Percentiles rank a stretch among this genome's conserved stretches.
Evolutionary conservation across 2,329 filamentous ascomycete species (phyloP).

Genomic region (Didymella segeticola): DNA sequence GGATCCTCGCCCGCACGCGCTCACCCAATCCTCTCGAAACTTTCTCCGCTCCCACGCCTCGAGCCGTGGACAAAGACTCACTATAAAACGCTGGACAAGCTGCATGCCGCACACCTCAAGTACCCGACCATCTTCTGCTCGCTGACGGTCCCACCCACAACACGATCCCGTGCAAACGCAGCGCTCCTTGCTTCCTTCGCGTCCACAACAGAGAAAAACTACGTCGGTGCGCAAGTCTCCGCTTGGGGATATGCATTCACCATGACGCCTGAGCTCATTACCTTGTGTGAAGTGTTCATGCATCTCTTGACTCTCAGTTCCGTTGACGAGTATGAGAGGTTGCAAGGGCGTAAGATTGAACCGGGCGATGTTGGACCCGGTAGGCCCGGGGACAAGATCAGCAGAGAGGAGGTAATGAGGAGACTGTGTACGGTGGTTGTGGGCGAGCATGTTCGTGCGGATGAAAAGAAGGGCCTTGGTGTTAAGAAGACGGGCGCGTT

Average conservation of each 20-base stretch:
- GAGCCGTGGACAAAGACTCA: conserved; percentile 52
- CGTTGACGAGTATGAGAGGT: conserved; percentile 34
- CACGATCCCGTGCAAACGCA: conserved; percentile 37
- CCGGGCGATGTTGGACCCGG: conserved; percentile 39
- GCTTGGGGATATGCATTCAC: conserved; percentile 46
- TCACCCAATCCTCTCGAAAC: conserved; percentile 37
- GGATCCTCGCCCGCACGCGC: conserved; percentile 16
- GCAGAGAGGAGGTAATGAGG: conserved; percentile 35
- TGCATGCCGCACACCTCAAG: conserved; percentile 44
- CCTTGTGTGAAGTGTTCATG: conserved; percentile 45
- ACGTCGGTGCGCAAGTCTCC: conserved; percentile 38
- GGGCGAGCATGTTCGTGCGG: conserved; percentile 41
- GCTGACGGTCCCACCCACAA: conserved; percentile 17
- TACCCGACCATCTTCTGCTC: conserved; percentile 41
- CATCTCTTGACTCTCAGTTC: conserved; percentile 38
- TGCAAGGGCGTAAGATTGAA: conserved; percentile 34
- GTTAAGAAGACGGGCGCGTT: conserved; percentile 24
- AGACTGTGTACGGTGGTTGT: conserved; percentile 44
- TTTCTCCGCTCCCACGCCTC: conserved; percentile 40
- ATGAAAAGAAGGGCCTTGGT: conserved; percentile 41
- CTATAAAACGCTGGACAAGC: conserved; percentile 47
- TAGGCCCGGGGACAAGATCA: conserved; percentile 29
- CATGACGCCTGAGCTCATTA: conserved; percentile 41
- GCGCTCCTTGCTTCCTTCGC: conserved; percentile 38
- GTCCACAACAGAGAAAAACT: conserved; percentile 26